These are phyloP conservation scores for Globisporangium camurandrum DNA, from an alignment of 352 stramenopile genomes.

Conservation along the genomic window DNA sequence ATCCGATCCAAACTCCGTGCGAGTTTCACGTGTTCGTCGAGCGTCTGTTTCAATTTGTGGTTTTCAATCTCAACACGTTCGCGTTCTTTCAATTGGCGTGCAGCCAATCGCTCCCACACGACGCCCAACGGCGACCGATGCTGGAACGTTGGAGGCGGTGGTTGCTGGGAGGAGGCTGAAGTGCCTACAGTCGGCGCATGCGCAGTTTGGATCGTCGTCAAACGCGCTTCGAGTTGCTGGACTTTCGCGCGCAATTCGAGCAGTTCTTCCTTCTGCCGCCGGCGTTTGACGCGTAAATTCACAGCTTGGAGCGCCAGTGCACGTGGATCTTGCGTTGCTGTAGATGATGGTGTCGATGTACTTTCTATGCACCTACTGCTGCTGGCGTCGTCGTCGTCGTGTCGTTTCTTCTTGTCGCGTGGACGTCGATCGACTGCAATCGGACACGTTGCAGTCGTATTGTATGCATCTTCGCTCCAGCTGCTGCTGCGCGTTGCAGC, in stretches of 20 bases:
- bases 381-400: no score
- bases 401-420: constrained; percentile 8
- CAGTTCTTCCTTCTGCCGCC: constrained; percentile 9
- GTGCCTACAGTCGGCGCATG: neutral
- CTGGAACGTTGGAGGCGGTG: neutral
- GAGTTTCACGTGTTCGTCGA: constrained; percentile 15
- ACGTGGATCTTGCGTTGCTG: neutral
- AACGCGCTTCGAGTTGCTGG: constrained; percentile 9
- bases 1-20: constrained; percentile 12
- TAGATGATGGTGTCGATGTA: no score
- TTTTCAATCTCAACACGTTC: constrained; percentile 10
- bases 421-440: constrained; percentile 4
- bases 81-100: constrained; percentile 10
- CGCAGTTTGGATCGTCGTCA: constrained; percentile 5
- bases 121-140: constrained; percentile 9
- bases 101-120: constrained; percentile 9
- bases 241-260: constrained; percentile 11
- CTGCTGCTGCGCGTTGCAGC: neutral
- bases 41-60: constrained; percentile 11
- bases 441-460: neutral
- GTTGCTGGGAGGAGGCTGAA: neutral
- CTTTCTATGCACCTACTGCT: no score
- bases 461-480: no score
- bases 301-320: constrained; percentile 6
- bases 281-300: constrained; percentile 9